Base-by-base conservation (phyloP, 2,329 filamentous ascomycete genomes). In the Penicillium concentricum region DNA sequence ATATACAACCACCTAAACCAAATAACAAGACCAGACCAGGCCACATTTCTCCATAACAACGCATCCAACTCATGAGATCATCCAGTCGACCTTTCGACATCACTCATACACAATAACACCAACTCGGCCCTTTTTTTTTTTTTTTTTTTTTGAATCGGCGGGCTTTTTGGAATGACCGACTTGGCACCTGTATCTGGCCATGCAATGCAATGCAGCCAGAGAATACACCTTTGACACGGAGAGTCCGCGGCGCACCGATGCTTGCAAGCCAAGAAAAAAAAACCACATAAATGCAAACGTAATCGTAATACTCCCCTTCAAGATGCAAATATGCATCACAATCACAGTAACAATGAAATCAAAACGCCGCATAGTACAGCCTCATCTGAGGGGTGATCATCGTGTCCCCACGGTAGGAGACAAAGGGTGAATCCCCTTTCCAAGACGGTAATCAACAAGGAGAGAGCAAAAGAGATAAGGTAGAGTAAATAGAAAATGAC, bases 351-450 rank as follows among this genome's bases (percentile, higher is more conserved):
- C 22, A 35, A 18, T 20, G 16, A 62, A 56, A 48, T 51, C 26
- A 49, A 45, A 63, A 62, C 59, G 59, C 61, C 61, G 46, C 58
- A 59, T 66, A 41, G 50, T 64, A 65, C 62, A 66, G 39, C 45
- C 54, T 49, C 44, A 38, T 43, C 32, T 32, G 43, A 45, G 54
- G 43, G 50, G 56, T 49, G 51, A 53, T 61, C 61, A 54, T 63
- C 54, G 48, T 63, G 28, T 49, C 44, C 41, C n/a, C 47, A 57
- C 32, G 41, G 32, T 51, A 37, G 45, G 15, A 46, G 53, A 47
- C 42, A 54, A 45, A 50, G 18, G 35, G 20, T 24, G 13, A 42
- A 30, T 28, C 12, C 26, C 32, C 37, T 34, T 35, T 61, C 59
- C 45, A 48, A 48, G 18, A 45, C 41, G 45, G 34, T 20, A 56